Base-by-base conservation (phyloP, 1,284 basidiomycete species). In the Ustilago nuda region DNA sequence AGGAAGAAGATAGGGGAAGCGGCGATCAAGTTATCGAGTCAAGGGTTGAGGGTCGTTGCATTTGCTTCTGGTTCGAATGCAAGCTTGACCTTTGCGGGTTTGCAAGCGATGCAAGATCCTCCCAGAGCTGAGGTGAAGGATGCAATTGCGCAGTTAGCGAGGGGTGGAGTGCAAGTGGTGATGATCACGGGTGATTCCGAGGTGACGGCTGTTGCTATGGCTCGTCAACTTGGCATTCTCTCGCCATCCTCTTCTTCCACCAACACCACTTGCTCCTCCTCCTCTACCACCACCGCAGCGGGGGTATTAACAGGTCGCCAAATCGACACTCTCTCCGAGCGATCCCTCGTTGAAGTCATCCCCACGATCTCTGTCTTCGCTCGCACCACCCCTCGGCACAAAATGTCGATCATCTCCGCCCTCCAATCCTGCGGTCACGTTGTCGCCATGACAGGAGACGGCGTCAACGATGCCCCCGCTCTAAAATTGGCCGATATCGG, bases 131-230 rank as follows among this genome's bases (percentile, higher is more conserved):
- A 95, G 30, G 95, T 98, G n/a, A 91, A 92, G 2, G 92, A 94
- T 78, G 92, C 95, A 9, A 92, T 98, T 71, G 89, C 89, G 35
- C 87, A 92, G 30, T 88, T 98, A 32, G 93, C 94, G 81, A 87
- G 89, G 17, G 94, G 93, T 17, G 94, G 95, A 8, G 92, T 99
- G 41, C 94, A 96, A 82, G 92, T 98, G 13, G 92, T 98, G 48
- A 98, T 99, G 95, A 98, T 98, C 85, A 98, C 96, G 0, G 96
- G 96, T 15, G 96, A 98, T 83, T 92, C 94, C 27, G 93, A 95
- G 86, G 89, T 92, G 65, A 99, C 96, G 0, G 96, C 96, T 2
- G 83, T 94, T 11, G 91, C 94, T 19, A 97, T 98, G 71, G 95
- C 94, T 32, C 89, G 90, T 72, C 90, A 94, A 79, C 89, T 99